Base-by-base conservation (phyloP, 768 basidiomycete species). In the Mycena sanguinolenta region DNA sequence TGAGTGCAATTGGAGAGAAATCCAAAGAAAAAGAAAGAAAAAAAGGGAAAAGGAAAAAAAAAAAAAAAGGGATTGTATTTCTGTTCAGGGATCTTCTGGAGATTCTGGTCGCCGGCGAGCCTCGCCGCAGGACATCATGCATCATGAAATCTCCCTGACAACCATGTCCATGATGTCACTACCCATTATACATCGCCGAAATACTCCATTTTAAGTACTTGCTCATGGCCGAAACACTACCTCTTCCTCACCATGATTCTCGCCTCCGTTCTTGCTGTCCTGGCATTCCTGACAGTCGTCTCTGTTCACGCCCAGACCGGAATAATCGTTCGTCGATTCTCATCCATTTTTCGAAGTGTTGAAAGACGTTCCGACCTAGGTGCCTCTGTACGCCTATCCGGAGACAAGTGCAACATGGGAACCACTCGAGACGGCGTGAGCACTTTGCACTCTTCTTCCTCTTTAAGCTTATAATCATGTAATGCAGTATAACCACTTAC, bases 221-320 rank as follows among this genome's bases (percentile, higher is more conserved):
- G 14, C 50, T 52, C 67, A 30, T 63, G 27, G 14, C 49, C 72
- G 25, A 58, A 34, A 16, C 79, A 81, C 32, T 34, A 10, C 32
- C 32, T 34, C 6, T 64, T n/a, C 44, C 59, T 44, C 59, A 49
- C 55, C 46, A 66, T 66, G 57, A 49, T 50, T 32, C 39, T 44
- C 36, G 58, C 58, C 19, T 55, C 55, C n/a, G n/a, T 67, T 36
- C 32, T 67, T 52, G 36, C 66, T 54, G 50, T 46, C 39, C 52
- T 67, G 8, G 27, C 52, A 53, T 60, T 55, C 46, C 39, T 67
- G 66, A 7, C 53, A 36, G 50, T 55, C 59, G 30, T 49, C 28
- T 36, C 58, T 34, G 58, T 67, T 42, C 44, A 67, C 9, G 66
- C 66, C 44, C 23, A 53, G 39, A 67, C 52, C 23, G 66, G 66